Conservation (phyloP, 176 grass and related monocot genomes). For the Urochloa ruziziensis region DNA sequence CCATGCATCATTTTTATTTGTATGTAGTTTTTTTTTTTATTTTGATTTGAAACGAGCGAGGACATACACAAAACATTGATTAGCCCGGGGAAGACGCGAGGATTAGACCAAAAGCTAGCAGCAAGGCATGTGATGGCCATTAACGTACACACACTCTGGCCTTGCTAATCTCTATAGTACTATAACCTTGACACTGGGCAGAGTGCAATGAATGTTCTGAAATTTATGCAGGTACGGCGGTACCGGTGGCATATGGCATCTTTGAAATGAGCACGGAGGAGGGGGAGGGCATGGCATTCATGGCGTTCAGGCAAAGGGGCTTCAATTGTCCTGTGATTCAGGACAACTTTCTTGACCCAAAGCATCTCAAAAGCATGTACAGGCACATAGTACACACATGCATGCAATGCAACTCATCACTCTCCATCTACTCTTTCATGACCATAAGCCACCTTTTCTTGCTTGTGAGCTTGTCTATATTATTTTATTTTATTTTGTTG, state of each 20-base stretch:
- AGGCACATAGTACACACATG: neutral
- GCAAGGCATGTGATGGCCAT: neutral
- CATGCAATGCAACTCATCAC: neutral
- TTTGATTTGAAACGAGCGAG: too few species aligned
- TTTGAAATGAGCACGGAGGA: neutral
- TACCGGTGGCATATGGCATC: neutral
- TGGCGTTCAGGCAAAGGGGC: neutral
- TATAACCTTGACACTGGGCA: neutral
- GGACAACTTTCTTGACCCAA: slow-evolving; percentile 16
- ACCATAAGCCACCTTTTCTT: neutral
- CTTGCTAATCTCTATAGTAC: neutral
- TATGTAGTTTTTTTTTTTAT: too few species aligned
- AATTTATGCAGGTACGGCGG: neutral
- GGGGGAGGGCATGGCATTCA: neutral
- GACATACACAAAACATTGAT: neutral
- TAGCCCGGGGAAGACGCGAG: neutral
- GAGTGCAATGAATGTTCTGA: slow-evolving; percentile 2
- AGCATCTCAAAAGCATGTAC: slow-evolving; percentile 20
- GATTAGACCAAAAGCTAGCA: neutral
- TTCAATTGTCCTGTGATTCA: neutral
- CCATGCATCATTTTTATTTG: neutral
- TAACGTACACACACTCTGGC: neutral
- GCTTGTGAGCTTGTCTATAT: neutral
- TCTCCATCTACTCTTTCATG: neutral
- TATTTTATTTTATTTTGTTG: neutral